Evolutionary conservation across 75 land plant genomes (phyloP), one percentile per base, ranked within the genome.

Genomic region (Cupressus sempervirens): DNA sequence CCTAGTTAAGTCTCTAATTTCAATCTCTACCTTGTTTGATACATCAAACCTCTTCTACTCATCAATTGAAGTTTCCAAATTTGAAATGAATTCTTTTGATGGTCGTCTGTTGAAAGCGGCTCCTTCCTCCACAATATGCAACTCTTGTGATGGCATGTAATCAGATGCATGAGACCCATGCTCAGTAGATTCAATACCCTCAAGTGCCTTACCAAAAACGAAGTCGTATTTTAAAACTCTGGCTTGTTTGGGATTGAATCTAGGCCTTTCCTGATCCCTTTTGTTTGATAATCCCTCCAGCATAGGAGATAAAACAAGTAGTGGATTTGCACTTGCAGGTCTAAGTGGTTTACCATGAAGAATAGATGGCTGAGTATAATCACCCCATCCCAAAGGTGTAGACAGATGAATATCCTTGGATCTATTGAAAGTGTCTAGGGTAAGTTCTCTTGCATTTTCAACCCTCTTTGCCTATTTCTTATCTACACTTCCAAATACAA

Each of bases 401-500:
- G 76, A 84, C 18, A 77, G 48, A 18, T 88, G 35, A 16, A 84
- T 11, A 34, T 70, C 83, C 58, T 9, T 45, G 3, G 52, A 74
- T 13, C 40, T 74, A 46, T 36, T 77, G 35, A 26, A n/a, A 43
- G 43, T 41, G 29, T 29, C 38, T 23, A 12, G n/a, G 34, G 13
- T 41, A 36, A 30, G 48, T 7, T 35, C 43, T 18, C 20, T 84
- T 68, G 86, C 86, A 83, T 86, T 89, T 85, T 54, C 86, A 76
- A 93, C 91, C 79, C 85, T 90, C 7, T 77, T 83, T 41, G 81
- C 32, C 35, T 84, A 82, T 15, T 92, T 96, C 77, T 87, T 88
- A 83, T 86, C 85, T 3, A 45, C 77, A 74, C 84, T 87, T 43
- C 91, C 86, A 45, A 85, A 89, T 68, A 94, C 73, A 83, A 82